Base-by-base conservation (phyloP, 2,329 filamentous ascomycete species). In the Xylariomycetidae sp. region DNA sequence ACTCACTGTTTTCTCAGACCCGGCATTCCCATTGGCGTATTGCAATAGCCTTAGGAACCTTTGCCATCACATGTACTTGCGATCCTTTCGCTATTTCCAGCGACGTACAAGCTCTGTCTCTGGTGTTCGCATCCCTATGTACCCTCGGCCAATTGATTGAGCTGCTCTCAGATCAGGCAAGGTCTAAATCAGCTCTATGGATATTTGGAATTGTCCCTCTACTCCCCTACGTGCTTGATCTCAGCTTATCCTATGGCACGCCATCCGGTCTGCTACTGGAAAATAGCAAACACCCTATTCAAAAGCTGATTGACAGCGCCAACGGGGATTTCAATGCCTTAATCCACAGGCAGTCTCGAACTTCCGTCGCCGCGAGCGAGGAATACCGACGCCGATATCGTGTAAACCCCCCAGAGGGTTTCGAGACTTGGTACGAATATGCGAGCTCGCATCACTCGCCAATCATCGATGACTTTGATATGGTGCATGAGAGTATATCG, bases 381-480 rank as follows among this genome's bases (percentile, higher is more conserved):
- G 66, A 72, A 40, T 75, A 74, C 33, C 52, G 41, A 7, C 57
- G 58, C 2, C 57, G 68, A 14, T 72, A 74, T 35, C 41, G 38
- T 0, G 45, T 59, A 2, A 53, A 63, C 1, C 70, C 69, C 0
- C 71, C 70, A 0, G 50, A 54, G 0, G 70, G 71, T 0, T 74
- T 74, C 18, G 49, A 64, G 2, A 49, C 40, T 3, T 74, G 70
- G 71, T 67, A 59, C 15, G 42, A 57, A 1, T 72, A 60, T 30
- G 68, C 69, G 1, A 31, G 45, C 2, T 41, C 43, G 0, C 49
- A 66, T 2, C 19, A 61, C 3, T 70, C 68, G 1, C 55, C 56
- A 0, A 57, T 73, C n/a, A 70, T 74, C 19, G 69, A 74, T 36
- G 64, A 73, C 3, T 74, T 68, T 17, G 65, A 74, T 25, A 54